These are phyloP conservation scores for Chaetomiaceae sp. DNA, from an alignment of 2,329 filamentous ascomycete species.

Conservation along the genomic window DNA sequence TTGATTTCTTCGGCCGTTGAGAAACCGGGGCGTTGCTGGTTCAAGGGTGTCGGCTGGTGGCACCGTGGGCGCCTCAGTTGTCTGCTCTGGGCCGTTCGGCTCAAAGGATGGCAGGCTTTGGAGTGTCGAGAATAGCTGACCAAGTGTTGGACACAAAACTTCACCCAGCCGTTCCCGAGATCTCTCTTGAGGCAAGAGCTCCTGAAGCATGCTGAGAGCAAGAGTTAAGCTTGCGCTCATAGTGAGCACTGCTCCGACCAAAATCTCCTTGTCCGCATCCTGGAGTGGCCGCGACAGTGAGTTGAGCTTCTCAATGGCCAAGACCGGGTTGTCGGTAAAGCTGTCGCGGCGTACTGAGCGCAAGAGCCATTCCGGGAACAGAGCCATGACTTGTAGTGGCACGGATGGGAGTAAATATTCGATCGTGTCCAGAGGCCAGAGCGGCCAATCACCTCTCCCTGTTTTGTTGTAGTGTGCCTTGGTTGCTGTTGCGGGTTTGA, in stretches of 20 bases:
- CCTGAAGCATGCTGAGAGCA: constrained; percentile 24
- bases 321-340: constrained; percentile 21
- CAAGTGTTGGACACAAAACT: constrained; percentile 25
- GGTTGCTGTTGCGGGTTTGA: not conserved
- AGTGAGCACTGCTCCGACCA: constrained; percentile 25
- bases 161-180: constrained; percentile 26
- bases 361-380: constrained; percentile 26
- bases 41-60: not conserved
- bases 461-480: not conserved
- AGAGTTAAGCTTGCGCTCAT: constrained; percentile 24
- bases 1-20: not conserved
- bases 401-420: too few species aligned
- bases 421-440: constrained; percentile 3
- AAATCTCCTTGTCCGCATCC: constrained; percentile 24
- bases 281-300: constrained; percentile 19
- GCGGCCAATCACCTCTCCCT: constrained; percentile 11
- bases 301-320: constrained; percentile 23
- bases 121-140: constrained; percentile 21
- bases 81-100: not conserved
- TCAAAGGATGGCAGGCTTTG: constrained; percentile 17
- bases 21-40: not conserved
- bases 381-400: constrained; percentile 16
- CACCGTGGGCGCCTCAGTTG: not conserved
- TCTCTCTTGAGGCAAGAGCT: constrained; percentile 24
- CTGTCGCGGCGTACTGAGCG: constrained; percentile 21